Conservation (phyloP, 1,139 yeast species). For the Meyerozyma carpophila region DNA sequence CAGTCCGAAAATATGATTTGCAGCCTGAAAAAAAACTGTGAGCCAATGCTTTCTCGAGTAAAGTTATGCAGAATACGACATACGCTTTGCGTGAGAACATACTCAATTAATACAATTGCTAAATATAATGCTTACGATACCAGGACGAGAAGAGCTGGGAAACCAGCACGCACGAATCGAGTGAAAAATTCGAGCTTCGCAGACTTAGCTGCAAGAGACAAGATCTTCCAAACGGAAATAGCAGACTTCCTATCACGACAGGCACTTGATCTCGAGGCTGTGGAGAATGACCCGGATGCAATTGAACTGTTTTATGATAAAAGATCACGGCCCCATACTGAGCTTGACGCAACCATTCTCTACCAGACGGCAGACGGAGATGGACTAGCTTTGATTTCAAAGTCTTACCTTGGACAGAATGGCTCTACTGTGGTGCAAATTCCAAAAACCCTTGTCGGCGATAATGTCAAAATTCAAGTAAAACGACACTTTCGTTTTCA, state of each 20-base stretch:
- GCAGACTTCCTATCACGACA: constrained; percentile 15
- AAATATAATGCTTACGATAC: background rate
- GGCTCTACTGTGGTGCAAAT: constrained; percentile 23
- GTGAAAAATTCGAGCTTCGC: background rate
- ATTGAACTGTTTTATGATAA: background rate
- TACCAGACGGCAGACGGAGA: constrained; percentile 32
- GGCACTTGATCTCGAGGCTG: background rate
- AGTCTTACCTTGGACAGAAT: constrained; percentile 11
- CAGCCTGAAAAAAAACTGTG: background rate
- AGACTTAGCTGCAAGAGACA: constrained; percentile 23
- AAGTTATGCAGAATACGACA: background rate
- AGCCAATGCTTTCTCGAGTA: background rate
- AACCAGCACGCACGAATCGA: background rate
- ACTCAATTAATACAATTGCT: background rate
- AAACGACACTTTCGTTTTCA: constrained; percentile 25
- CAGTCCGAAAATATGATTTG: background rate
- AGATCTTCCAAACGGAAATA: constrained; percentile 21
- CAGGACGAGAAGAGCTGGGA: background rate
- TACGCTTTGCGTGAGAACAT: background rate
- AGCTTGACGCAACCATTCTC: constrained; percentile 17
- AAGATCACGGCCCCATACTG: background rate
- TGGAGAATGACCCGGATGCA: background rate
- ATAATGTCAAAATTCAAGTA: constrained; percentile 24
- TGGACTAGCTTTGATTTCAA: constrained; percentile 32
- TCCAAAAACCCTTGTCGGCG: constrained; percentile 39